Evolutionary conservation across 2,329 filamentous ascomycete species (phyloP).

Genomic region (Tolypocladium sp.): DNA sequence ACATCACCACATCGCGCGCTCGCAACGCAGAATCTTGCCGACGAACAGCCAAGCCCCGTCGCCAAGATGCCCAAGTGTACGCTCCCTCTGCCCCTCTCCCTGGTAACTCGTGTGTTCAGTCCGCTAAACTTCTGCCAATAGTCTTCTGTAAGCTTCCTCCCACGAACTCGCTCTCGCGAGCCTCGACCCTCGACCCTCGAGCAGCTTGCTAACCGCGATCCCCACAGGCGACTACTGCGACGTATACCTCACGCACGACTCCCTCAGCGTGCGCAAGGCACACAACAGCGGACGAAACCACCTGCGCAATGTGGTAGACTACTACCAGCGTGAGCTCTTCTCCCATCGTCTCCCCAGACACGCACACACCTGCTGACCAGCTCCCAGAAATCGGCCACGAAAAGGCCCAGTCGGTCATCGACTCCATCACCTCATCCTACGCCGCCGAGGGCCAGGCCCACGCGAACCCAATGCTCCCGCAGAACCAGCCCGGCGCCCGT

Average conservation of each 20-base stretch:
- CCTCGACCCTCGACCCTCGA: background rate
- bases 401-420: constrained; percentile 96
- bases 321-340: constrained; percentile 72
- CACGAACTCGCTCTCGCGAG: background rate
- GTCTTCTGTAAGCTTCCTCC: constrained; percentile 12
- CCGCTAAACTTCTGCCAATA: background rate
- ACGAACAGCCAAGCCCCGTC: background rate
- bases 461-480: constrained; percentile 73
- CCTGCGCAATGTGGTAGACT: constrained; percentile 93
- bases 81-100: constrained; percentile 21
- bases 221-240: constrained; percentile 83
- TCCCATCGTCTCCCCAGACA: background rate
- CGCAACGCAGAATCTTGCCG: background rate
- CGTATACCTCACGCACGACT: constrained; percentile 99
- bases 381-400: constrained; percentile 88
- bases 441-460: constrained; percentile 84
- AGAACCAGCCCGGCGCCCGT: constrained; percentile 50
- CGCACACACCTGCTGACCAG: background rate
- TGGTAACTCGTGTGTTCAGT: constrained; percentile 17
- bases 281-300: constrained; percentile 97
- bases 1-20: background rate
- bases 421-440: constrained; percentile 94
- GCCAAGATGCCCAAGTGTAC: constrained; percentile 81
- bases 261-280: constrained; percentile 98
- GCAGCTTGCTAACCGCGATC: constrained; percentile 18